Conservation (phyloP, 106 monocot species). For the Dendrobium officinale region DNA sequence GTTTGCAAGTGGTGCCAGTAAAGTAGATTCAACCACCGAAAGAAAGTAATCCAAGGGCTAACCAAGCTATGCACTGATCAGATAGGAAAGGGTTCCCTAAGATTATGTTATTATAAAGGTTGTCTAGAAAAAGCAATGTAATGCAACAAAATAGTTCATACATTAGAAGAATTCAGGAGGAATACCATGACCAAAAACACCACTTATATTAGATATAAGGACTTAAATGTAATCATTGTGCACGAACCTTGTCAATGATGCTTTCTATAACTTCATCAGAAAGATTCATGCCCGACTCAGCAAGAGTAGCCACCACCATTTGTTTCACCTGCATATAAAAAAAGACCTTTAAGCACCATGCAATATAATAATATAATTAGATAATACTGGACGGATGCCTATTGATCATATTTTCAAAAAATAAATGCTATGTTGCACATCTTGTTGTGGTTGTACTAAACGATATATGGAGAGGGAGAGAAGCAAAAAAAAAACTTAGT, state of each 20-base stretch:
- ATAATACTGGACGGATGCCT: neutral
- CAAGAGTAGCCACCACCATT: constrained; percentile 99
- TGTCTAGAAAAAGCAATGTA: neutral
- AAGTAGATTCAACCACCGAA: neutral
- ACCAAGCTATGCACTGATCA: neutral
- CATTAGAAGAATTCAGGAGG: neutral
- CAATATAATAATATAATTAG: neutral
- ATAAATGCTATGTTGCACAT: neutral
- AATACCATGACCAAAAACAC: neutral
- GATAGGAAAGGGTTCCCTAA: neutral
- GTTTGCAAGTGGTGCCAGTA: neutral
- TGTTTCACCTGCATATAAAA: constrained; percentile 63
- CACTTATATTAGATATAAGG: neutral
- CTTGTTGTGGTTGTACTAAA: neutral
- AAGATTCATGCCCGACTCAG: constrained; percentile 99
- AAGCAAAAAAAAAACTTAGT: neutral
- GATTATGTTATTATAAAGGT: neutral
- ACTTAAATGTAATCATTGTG: neutral
- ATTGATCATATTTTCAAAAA: too few species aligned
- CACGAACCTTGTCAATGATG: constrained; percentile 86
- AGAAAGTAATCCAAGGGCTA: neutral
- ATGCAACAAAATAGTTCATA: neutral
- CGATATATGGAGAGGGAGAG: neutral
- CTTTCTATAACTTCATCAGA: constrained; percentile 95
- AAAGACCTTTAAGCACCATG: neutral